Conservation (phyloP, 257 asterid genomes). For the Jasminum sambac region DNA sequence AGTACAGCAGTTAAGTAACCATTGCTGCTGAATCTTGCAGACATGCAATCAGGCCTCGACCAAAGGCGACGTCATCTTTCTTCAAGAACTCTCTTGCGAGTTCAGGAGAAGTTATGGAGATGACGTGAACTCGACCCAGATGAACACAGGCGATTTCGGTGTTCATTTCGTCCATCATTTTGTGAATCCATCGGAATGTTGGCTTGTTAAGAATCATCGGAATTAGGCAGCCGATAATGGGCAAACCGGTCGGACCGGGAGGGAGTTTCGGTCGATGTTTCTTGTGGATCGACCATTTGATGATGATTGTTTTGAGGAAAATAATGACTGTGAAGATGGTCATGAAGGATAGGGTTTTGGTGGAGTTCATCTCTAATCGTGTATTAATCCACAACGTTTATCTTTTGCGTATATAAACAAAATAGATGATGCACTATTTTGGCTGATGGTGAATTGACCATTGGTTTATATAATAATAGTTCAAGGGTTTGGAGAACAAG, state of each 20-base stretch:
- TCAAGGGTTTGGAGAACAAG: too few species aligned
- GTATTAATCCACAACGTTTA: too few species aligned
- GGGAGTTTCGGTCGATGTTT: constrained; percentile 11
- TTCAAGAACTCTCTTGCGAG: constrained; percentile 36
- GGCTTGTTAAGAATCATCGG: constrained; percentile 24
- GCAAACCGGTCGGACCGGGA: constrained; percentile 7
- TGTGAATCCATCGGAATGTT: constrained; percentile 26
- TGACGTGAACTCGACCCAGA: constrained; percentile 23
- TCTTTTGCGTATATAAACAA: too few species aligned
- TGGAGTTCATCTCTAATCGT: too few species aligned
- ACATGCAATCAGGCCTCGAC: constrained; percentile 26
- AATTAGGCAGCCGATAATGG: constrained; percentile 24
- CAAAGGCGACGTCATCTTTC: constrained; percentile 24
- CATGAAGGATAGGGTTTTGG: too few species aligned
- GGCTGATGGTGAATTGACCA: too few species aligned
- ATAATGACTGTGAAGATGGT: too few species aligned
- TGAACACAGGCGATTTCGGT: constrained; percentile 33
- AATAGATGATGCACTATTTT: too few species aligned
- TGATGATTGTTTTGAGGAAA: too few species aligned
- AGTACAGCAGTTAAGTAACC: background rate
- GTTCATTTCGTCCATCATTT: constrained; percentile 22
- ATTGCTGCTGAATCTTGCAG: constrained; percentile 5
- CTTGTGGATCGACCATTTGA: too few species aligned
- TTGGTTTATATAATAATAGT: too few species aligned
- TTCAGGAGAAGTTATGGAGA: constrained; percentile 32